phyloP scores from a whole-genome alignment of 164 flowering plant genomes.

The Echeveria elegans region DNA sequence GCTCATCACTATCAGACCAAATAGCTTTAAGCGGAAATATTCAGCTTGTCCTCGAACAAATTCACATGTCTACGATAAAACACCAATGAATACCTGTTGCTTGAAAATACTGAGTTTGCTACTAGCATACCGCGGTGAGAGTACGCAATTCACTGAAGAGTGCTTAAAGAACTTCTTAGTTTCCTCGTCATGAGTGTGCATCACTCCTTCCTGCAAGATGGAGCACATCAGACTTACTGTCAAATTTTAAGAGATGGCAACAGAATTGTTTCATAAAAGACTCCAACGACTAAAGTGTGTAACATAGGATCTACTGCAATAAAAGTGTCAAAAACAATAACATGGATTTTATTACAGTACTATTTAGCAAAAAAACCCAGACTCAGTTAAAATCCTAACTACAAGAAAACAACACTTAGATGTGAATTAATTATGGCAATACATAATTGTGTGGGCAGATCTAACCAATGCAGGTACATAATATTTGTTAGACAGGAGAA shows the following conservation, averaged over 20 bases:
- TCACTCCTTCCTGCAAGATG: constrained; percentile 49
- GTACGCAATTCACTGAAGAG: constrained; percentile 56
- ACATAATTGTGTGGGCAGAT: background rate
- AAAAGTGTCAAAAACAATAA: too few relatives aligned
- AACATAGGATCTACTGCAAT: too few relatives aligned
- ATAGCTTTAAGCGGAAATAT: background rate
- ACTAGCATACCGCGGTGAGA: constrained; percentile 75
- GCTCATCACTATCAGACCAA: background rate
- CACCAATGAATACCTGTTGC: constrained; percentile 45
- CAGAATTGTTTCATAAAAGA: background rate
- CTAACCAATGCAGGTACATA: background rate
- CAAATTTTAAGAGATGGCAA: too few relatives aligned
- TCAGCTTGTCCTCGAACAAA: background rate
- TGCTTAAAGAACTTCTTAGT: constrained; percentile 68
- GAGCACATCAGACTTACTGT: background rate
- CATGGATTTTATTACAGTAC: too few relatives aligned
- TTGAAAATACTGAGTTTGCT: constrained; percentile 78
- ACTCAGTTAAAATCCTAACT: background rate
- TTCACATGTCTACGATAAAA: background rate
- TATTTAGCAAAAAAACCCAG: background rate
- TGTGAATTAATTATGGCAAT: background rate
- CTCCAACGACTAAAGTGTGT: background rate
- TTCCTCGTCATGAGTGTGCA: constrained; percentile 74
- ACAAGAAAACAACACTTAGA: background rate
- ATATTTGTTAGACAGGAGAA: background rate